A percentile compares a stretch with the other conserved stretches of the same genome.
Evolutionary conservation across 2,329 filamentous ascomycete genomes (phyloP).

Genomic region (Colletotrichum musae): DNA sequence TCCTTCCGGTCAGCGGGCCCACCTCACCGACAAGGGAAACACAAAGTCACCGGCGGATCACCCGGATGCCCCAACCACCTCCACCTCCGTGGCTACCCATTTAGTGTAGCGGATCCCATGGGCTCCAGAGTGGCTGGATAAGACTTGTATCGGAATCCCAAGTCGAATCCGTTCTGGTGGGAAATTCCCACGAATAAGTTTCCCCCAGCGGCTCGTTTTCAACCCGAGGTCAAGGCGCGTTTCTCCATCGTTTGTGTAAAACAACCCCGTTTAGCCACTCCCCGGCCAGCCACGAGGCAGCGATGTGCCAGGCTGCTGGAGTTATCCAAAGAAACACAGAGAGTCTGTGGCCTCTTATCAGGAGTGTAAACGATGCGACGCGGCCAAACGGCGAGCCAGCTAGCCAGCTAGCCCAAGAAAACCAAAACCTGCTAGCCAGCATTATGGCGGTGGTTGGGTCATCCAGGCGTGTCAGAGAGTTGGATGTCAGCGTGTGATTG

Average conservation of each 20-base stretch:
- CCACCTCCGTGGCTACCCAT: constrained; percentile 12
- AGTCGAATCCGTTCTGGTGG: not conserved
- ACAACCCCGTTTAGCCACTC: not conserved
- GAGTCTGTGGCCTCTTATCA: not conserved
- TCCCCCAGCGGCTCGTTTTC: constrained; percentile 35
- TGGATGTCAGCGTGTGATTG: not conserved
- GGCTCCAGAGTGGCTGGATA: too few relatives aligned
- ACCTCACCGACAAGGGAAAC: constrained; percentile 7
- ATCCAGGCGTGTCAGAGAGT: constrained; percentile 1
- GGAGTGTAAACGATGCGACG: too few relatives aligned
- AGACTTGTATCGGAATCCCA: too few relatives aligned
- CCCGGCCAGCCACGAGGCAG: constrained; percentile 13
- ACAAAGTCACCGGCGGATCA: constrained; percentile 9
- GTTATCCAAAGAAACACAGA: not conserved
- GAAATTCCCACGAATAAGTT: not conserved
- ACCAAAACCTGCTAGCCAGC: not conserved
- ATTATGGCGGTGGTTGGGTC: not conserved
- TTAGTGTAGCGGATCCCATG: not conserved
- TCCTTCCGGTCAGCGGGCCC: constrained; percentile 9
- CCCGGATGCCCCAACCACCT: constrained; percentile 12
- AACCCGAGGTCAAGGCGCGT: constrained; percentile 36
- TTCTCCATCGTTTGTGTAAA: constrained; percentile 28
- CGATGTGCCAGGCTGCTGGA: not conserved
- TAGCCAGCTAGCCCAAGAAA: not conserved
- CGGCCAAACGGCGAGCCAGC: not conserved